phyloP scores from a whole-genome alignment of 2,329 filamentous ascomycete genomes.

The Monosporascus sp. region DNA sequence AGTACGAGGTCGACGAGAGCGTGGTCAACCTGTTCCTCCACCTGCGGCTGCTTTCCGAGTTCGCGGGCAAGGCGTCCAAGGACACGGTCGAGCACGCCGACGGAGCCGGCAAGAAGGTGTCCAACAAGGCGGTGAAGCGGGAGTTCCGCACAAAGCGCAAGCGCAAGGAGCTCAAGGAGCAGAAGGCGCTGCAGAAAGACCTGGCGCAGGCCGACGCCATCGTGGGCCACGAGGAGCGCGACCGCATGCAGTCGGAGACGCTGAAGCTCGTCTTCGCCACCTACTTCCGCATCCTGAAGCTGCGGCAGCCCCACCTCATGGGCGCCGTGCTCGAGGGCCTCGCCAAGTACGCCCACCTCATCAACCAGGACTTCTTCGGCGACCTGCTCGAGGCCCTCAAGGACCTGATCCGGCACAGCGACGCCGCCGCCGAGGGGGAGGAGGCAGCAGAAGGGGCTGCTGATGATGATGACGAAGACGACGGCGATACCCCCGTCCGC shows the following conservation, averaged over 20 bases:
- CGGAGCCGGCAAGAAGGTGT: slow-evolving; percentile 31
- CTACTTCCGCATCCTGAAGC: slow-evolving; percentile 92
- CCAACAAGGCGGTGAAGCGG: slow-evolving; percentile 67
- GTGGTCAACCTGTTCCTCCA: slow-evolving; percentile 89
- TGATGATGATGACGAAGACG: slow-evolving; percentile 34
- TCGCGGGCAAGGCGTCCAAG: slow-evolving; percentile 76
- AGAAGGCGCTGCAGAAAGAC: slow-evolving; percentile 84
- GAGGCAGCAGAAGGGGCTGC: slow-evolving; percentile 39
- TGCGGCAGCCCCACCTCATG: slow-evolving; percentile 77
- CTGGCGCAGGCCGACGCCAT: slow-evolving; percentile 88
- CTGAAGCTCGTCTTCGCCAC: slow-evolving; percentile 91
- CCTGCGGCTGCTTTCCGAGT: slow-evolving; percentile 82
- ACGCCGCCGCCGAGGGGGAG: slow-evolving; percentile 47
- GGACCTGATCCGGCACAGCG: slow-evolving; percentile 78
- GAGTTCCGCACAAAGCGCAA: slow-evolving; percentile 87
- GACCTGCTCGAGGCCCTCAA: slow-evolving; percentile 92
- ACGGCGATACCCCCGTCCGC: slow-evolving; percentile 48
- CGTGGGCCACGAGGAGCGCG: slow-evolving; percentile 87
- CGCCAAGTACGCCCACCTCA: slow-evolving; percentile 89
- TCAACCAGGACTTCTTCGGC: slow-evolving; percentile 98
- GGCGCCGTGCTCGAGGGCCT: slow-evolving; percentile 94
- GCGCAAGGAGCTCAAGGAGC: slow-evolving; percentile 78
- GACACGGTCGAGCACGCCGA: slow-evolving; percentile 61
- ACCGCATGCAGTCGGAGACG: slow-evolving; percentile 91
- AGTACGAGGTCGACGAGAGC: slow-evolving; percentile 78